Percentiles rank a stretch among this genome's conserved stretches.
Evolutionary conservation across 2,329 filamentous ascomycete genomes (phyloP).

Genomic region (Phaeosphaeria sp.): DNA sequence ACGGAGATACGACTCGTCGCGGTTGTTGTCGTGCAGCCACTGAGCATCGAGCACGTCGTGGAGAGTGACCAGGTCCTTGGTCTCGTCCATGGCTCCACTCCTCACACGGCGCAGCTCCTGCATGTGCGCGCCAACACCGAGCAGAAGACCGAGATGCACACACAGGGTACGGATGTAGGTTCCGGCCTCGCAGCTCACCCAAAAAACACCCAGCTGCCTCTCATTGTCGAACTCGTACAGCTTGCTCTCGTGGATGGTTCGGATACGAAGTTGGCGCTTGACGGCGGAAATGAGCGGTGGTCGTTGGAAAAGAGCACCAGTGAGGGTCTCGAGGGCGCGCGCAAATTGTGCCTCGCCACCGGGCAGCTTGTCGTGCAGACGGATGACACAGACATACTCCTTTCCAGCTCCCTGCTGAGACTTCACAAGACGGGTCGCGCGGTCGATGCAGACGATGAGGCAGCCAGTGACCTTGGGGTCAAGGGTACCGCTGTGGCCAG

Average conservation of each 20-base stretch:
- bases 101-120: slow-evolving; percentile 95
- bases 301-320: slow-evolving; percentile 95
- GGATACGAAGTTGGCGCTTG: slow-evolving; percentile 97
- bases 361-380: slow-evolving; percentile 92
- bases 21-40: slow-evolving; percentile 94
- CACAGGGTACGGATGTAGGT: slow-evolving; percentile 99
- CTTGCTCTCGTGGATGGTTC: slow-evolving; percentile 97
- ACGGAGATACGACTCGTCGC: slow-evolving; percentile 91
- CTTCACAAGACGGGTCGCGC: slow-evolving; percentile 96
- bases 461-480: slow-evolving; percentile 98
- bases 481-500: slow-evolving; percentile 96
- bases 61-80: slow-evolving; percentile 85
- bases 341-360: slow-evolving; percentile 93
- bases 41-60: slow-evolving; percentile 97
- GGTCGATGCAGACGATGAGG: slow-evolving; percentile 93
- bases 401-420: slow-evolving; percentile 99
- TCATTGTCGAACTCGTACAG: slow-evolving; percentile 97
- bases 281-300: slow-evolving; percentile 97
- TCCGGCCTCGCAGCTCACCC: slow-evolving; percentile 98
- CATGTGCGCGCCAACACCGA: slow-evolving; percentile 94
- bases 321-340: slow-evolving; percentile 92
- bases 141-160: slow-evolving; percentile 81
- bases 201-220: slow-evolving; percentile 95
- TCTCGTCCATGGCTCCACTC: slow-evolving; percentile 93
- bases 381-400: slow-evolving; percentile 96